Base-by-base conservation (phyloP, 2,329 filamentous ascomycete genomes). In the Fusarium sp. region DNA sequence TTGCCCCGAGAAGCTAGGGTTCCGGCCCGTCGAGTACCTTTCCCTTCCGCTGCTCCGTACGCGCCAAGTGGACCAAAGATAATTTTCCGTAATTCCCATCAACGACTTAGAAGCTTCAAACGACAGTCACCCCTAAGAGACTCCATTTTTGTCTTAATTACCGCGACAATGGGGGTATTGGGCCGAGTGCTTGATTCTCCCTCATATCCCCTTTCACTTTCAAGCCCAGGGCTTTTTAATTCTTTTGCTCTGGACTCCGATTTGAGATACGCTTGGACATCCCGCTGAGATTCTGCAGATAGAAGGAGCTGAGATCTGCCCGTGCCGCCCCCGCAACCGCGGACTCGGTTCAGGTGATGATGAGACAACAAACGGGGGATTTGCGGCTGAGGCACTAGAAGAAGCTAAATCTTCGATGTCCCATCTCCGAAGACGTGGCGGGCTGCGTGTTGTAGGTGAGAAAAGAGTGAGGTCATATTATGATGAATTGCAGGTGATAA, bases 21-120 rank as follows among this genome's bases (percentile, higher is more conserved):
- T 47, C 46, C 64, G 64, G 64, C 40, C 63, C 64, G 64, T 17
- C 35, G 26, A 56, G 45, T 32, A 11, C 19, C 19, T 24, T n/a
- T 17, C 28, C 28, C 11, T 48, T 48, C 41, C 35, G 32, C 20
- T 20, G 43, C 24, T 24, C 24, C 24, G 24, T 24, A 22, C 26
- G 30, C 6, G 39, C 49, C 17, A 48, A 35, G 57, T 58, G 63
- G 63, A 19, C 19, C 35, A 15, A 11, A 17, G 15, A 45, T 47
- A 52, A 26, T 13, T 10, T 20, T 33, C 17, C 10, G 11, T 26
- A 26, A 44, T 45, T 44, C 44, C 44, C 35, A n/a, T 28, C 17
- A 30, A 28, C 44, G 43, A 33, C 20, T 22, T 7, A 15, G 7
- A 47, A 44, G 41, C 24, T 22, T 6, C 11, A 15, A 6, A 17